A percentile compares a stretch with the other conserved stretches of the same genome.
phyloP scores from a whole-genome alignment of 2,329 filamentous ascomycete genomes.

The Phialocephala subalpina region DNA sequence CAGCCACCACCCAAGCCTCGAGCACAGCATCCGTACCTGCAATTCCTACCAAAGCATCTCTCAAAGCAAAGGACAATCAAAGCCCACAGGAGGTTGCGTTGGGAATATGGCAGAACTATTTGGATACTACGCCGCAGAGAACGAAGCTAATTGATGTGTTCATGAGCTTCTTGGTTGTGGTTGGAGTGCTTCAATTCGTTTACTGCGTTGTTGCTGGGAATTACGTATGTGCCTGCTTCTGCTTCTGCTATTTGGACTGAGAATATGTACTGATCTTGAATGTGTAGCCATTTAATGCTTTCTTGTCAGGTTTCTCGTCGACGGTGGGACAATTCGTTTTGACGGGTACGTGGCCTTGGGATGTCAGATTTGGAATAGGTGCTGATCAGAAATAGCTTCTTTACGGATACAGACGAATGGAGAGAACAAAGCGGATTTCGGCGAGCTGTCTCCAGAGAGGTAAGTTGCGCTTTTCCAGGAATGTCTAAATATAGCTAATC shows the following conservation, averaged over 20 bases:
- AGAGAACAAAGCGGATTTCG: conserved; percentile 81
- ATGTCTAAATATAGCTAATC: conserved; percentile 26
- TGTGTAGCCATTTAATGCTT: conserved; percentile 95
- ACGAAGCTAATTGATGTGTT: conserved; percentile 93
- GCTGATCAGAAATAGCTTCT: conserved; percentile 56
- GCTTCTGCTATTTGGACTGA: neutral
- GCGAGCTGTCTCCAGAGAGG: conserved; percentile 81
- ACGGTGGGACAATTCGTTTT: conserved; percentile 98
- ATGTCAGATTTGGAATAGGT: neutral
- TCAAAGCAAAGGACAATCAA: conserved; percentile 39
- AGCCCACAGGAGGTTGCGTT: conserved; percentile 62
- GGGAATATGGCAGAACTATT: conserved; percentile 81
- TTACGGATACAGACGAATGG: conserved; percentile 92
- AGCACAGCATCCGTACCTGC: conserved; percentile 38
- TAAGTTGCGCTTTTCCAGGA: conserved; percentile 47
- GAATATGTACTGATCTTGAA: conserved; percentile 20
- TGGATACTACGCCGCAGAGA: conserved; percentile 83
- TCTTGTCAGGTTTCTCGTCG: conserved; percentile 92
- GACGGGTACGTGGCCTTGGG: conserved; percentile 67
- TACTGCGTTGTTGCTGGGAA: conserved; percentile 94
- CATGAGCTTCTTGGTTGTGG: conserved; percentile 84
- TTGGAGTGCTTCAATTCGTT: conserved; percentile 89
- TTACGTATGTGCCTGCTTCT: conserved; percentile 71
- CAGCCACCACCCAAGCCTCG: conserved; percentile 32
- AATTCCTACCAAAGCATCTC: conserved; percentile 31